Base-by-base conservation (phyloP, 805 yeast species). In the Yarrowia sp. region DNA sequence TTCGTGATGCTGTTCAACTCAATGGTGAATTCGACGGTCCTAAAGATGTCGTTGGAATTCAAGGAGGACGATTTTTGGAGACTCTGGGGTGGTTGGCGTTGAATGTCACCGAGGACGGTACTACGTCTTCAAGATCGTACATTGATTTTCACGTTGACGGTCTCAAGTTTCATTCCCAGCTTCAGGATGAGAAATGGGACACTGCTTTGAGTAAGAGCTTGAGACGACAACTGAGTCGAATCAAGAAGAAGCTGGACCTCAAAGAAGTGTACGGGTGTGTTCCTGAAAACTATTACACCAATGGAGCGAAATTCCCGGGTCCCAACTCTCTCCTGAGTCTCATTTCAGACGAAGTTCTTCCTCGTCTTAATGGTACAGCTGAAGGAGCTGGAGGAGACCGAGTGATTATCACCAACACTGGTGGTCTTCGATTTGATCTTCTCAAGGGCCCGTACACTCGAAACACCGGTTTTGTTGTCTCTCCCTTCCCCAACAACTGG, bases 41-140 rank as follows among this genome's bases (percentile, higher is more conserved):
- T 57, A 82, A 92, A 28, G 85, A 89, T 0, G 97, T 58, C 18
- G 33, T 17, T 22, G 64, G 87, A 0, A 75, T 93, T n/a, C 96
- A 93, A 76, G 89, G 96, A 73, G 98, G 98, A 0, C 79, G 97
- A 58, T 93, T 89, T 73, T 84, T 96, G 72, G 98, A 93, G 73
- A 93, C 98, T 0, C 83, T 89, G n/a, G 98, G 98, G 0, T 93
- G 92, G 82, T 75, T 88, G 11, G 84, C 96, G 31, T 76, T 91
- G 22, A 78, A 81, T 66, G 73, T 48, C 51, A 66, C 38, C 22
- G 65, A 64, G 13, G 65, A 55, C 4, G 11, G 17, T 18, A 65
- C 67, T 3, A 66, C 67, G 7, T 68, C 68, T 28, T 70, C 69
- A 1, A 81, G 98, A 71, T 80, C 86, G 28, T 92, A 93, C 75